Conservation (phyloP, 495 filamentous ascomycete species). For the Penicillium parvum region DNA sequence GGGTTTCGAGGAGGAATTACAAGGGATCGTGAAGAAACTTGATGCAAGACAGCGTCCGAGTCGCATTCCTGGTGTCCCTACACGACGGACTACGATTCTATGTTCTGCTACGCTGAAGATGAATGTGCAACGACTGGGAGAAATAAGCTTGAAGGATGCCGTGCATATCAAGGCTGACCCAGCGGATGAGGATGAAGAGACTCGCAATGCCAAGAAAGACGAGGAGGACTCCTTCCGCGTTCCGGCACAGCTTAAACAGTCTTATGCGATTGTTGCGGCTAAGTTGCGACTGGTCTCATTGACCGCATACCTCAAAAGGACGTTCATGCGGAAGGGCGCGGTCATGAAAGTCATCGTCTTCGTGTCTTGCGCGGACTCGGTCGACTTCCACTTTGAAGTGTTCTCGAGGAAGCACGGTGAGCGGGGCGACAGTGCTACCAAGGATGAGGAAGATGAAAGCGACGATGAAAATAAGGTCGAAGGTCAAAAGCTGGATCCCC, state of each 20-base stretch:
- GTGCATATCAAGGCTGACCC: constrained; percentile 74
- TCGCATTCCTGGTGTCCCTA: constrained; percentile 58
- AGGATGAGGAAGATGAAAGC: constrained; percentile 22
- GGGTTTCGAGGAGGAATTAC: constrained; percentile 87
- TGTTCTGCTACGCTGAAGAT: constrained; percentile 98
- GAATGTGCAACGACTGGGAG: constrained; percentile 84
- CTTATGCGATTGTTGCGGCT: constrained; percentile 77
- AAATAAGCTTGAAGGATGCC: constrained; percentile 92
- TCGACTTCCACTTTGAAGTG: constrained; percentile 94
- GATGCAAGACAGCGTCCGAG: constrained; percentile 42
- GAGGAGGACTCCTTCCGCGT: constrained; percentile 65
- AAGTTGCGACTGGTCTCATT: constrained; percentile 88
- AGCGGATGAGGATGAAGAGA: constrained; percentile 36
- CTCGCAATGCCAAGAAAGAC: constrained; percentile 32
- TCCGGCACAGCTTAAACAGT: constrained; percentile 88
- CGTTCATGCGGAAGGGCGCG: constrained; percentile 80
- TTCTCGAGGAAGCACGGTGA: constrained; percentile 53
- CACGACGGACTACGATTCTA: constrained; percentile 76
- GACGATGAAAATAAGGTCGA: constrained; percentile 18
- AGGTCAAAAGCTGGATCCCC: constrained; percentile 25
- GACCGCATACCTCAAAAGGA: constrained; percentile 72
- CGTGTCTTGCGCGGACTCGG: constrained; percentile 92
- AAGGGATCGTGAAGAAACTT: constrained; percentile 76
- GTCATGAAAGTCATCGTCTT: constrained; percentile 96
- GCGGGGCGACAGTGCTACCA: constrained; percentile 21